These are phyloP conservation scores for Umbelopsis ramanniana DNA, from an alignment of 192 early-diverging fungal species.

Conservation along the genomic window DNA sequence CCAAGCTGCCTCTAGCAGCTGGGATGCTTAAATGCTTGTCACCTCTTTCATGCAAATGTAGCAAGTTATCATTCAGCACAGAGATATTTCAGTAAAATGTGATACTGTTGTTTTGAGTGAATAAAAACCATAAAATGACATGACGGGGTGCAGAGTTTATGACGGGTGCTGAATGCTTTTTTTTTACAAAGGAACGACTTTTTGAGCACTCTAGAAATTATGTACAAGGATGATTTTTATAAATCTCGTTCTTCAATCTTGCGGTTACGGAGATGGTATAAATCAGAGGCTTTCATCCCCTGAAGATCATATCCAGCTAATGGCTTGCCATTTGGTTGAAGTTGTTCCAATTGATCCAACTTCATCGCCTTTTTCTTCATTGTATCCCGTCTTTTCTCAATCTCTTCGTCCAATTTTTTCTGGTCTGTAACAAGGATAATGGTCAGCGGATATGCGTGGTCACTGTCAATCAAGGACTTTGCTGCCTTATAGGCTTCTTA, in stretches of 20 bases:
- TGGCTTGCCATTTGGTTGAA: slow-evolving; percentile 41
- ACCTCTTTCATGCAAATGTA: not conserved
- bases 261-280: slow-evolving; percentile 31
- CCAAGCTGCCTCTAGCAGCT: slow-evolving; percentile 31
- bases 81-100: not conserved
- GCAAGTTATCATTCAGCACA: slow-evolving; percentile 5
- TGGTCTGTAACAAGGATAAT: slow-evolving; percentile 46
- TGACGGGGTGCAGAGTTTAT: too few relatives aligned
- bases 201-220: not conserved
- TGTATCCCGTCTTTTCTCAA: slow-evolving; percentile 43
- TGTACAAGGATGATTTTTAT: slow-evolving; percentile 13
- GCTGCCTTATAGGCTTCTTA: too few relatives aligned
- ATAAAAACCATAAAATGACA: slow-evolving; percentile 3
- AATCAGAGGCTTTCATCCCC: slow-evolving; percentile 38
- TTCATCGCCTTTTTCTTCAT: slow-evolving; percentile 50
- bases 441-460: too few relatives aligned
- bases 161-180: too few relatives aligned
- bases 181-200: too few relatives aligned
- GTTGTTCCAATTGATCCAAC: slow-evolving; percentile 53
- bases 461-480: too few relatives aligned
- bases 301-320: slow-evolving; percentile 50
- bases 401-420: slow-evolving; percentile 49
- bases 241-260: slow-evolving; percentile 17
- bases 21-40: slow-evolving; percentile 35
- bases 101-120: not conserved